Conservation (phyloP, 805 yeast genomes). For the Saccharomyces mikatae region DNA sequence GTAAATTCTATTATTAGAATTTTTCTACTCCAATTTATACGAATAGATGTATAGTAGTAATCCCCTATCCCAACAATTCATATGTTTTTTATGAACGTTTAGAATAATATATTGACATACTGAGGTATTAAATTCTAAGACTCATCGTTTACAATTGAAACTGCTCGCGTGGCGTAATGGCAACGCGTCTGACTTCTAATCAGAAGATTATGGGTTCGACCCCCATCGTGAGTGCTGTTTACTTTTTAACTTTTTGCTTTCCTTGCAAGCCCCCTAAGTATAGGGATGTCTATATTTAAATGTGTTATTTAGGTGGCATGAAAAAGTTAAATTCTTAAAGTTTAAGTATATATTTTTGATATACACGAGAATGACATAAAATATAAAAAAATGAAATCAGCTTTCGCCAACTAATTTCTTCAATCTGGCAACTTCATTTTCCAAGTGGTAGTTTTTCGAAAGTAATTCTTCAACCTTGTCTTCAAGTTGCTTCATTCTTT, state of each 20-base stretch:
- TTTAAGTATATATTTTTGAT: not conserved
- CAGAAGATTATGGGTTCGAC: conserved; percentile 51
- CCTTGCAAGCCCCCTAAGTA: too few relatives aligned
- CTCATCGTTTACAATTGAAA: not conserved
- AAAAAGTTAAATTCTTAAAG: not conserved
- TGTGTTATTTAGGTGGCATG: too few relatives aligned
- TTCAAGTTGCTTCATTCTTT: conserved; percentile 79
- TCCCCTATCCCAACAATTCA: too few relatives aligned
- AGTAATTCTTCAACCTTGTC: conserved; percentile 60
- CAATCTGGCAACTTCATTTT: conserved; percentile 56
- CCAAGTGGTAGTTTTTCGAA: conserved; percentile 50
- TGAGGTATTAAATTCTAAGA: too few relatives aligned
- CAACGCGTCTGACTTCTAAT: conserved; percentile 51
- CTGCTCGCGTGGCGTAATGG: conserved; percentile 42
- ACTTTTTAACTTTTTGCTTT: not conserved
- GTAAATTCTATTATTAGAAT: too few relatives aligned
- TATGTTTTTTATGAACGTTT: too few relatives aligned
- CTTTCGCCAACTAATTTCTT: conserved; percentile 36
- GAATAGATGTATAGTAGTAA: too few relatives aligned
- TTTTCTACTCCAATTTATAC: too few relatives aligned
- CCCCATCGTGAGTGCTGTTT: conserved; percentile 44
- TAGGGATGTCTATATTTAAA: too few relatives aligned
- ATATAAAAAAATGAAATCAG: not conserved
- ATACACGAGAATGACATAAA: not conserved
- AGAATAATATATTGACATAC: too few relatives aligned